These are phyloP conservation scores for Candida smagusa DNA, from an alignment of 1,139 yeast species.

Conservation along the genomic window DNA sequence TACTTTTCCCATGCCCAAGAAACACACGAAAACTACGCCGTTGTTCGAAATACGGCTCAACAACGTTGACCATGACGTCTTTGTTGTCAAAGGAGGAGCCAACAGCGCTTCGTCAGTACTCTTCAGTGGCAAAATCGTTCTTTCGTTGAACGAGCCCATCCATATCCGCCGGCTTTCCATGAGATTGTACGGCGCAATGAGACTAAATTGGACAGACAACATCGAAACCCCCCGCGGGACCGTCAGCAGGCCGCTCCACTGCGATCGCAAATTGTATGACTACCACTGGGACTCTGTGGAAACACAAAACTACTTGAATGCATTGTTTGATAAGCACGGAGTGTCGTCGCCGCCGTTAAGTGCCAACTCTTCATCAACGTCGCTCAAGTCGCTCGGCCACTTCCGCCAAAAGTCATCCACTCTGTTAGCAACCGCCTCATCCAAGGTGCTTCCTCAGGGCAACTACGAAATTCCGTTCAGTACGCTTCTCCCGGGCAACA, in stretches of 20 bases:
- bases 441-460: constrained; percentile 55
- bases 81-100: constrained; percentile 75
- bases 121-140: constrained; percentile 72
- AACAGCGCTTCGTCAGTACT: constrained; percentile 77
- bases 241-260: constrained; percentile 51
- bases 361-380: constrained; percentile 30
- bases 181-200: constrained; percentile 61
- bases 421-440: constrained; percentile 9
- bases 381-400: constrained; percentile 31
- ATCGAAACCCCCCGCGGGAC: constrained; percentile 45
- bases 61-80: constrained; percentile 72
- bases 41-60: constrained; percentile 61
- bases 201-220: constrained; percentile 56
- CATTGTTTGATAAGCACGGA: constrained; percentile 25
- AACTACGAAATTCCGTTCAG: constrained; percentile 91
- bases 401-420: constrained; percentile 28
- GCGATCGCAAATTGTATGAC: constrained; percentile 67
- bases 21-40: constrained; percentile 29
- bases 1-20: constrained; percentile 10
- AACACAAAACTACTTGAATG: constrained; percentile 30
- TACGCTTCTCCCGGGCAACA: constrained; percentile 77
- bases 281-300: constrained; percentile 74
- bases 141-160: constrained; percentile 75
- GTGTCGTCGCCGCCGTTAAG: constrained; percentile 6
- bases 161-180: constrained; percentile 61